Evolutionary conservation across 2,329 filamentous ascomycete genomes (phyloP), one percentile per base, ranked within the genome.

Genomic region (Stemphylium beticola): DNA sequence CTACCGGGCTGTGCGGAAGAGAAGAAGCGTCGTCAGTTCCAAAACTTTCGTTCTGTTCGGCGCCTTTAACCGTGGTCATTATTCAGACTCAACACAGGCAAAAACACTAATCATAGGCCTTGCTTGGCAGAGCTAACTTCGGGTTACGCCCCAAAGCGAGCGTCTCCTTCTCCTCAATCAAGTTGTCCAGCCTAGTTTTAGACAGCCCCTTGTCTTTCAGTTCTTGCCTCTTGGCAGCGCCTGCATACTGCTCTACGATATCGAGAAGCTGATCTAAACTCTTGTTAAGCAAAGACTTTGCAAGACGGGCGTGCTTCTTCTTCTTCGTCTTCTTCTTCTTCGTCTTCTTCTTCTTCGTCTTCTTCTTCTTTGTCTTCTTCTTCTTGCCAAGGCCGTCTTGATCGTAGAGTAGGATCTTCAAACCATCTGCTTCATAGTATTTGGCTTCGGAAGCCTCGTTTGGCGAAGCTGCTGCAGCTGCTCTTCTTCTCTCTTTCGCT

Each of bases 91-190:
- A 24, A 34, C 12, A 34, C 47, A 24, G 15, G 38, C 47, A 3
- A 7, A 1, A 29, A n/a, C 14, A 6, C 7, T 5, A n/a, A 17
- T 7, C 4, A 2, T 11, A 38, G 10, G 17, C 38, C 50, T 53
- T 40, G 56, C 41, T 34, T 32, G 36, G 11, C 12, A 60, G 14
- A 8, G 43, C 44, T 9, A 46, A 61, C n/a, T 46, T 43, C 3
- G 53, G 60, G 17, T 62, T 49, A 18, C 56, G 49, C 14, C 60
- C 61, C 4, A 65, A 50, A 9, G 65, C 63, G 11, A 54, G 53
- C 11, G 60, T 64, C 43, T 70, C 66, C 15, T 52, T 58, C 14
- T 55, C 44, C 20, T 65, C 62, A 17, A 67, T 65, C 61, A 63
- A 68, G 4, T 49, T 53, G 11, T 53, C 61, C 14, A 68, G 58